Evolutionary conservation across 169 alveolate species (phyloP), one percentile per base, ranked within the genome.

Genomic region (Amoebophrya sp.): DNA sequence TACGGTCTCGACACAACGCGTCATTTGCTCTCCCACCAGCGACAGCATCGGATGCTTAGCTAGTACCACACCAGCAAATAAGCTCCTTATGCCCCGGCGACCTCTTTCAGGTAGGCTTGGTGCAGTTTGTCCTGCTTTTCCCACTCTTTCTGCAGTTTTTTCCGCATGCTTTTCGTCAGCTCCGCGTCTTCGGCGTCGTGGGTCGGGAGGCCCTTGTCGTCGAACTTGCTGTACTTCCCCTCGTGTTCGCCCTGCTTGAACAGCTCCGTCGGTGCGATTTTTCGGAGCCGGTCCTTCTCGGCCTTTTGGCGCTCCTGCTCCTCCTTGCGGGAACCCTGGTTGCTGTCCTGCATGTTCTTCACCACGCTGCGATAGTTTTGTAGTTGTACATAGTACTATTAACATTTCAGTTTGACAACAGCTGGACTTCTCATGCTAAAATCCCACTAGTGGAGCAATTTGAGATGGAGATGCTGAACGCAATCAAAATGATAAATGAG

Each of bases 241-340:
- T 91, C 93, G 54, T 91, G 90, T 38, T 91, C 83, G 25, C 93
- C 93, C n/a, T 40, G 33, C 40, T n/a, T 23, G 77, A 91, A 91
- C 88, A 77, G 88, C 41, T 91, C 93, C 10, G 66, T 29, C 23
- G 93, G 93, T 47, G 66, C 29, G 66, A 47, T 47, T 18, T 47
- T 47, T 12, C 66, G 66, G 29, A 47, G 66, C 7, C 66, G 66
- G 29, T 66, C 83, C 83, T 66, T 66, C 83, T 66, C 83, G 32
- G 12, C 35, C 35, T 25, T 18, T 25, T 66, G 83, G 38, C 35
- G 29, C 83, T 66, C 83, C 35, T 66, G 83, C 32, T 66, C 83
- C 35, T 18, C 83, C 35, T 66, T 66, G 10, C 83, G 83, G 35
- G 32, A 7, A 25, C 83, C 32, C 83, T 18, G 29, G 83, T 66